Conservation (phyloP, 768 basidiomycete species). For the Hygrocybe punicea region DNA sequence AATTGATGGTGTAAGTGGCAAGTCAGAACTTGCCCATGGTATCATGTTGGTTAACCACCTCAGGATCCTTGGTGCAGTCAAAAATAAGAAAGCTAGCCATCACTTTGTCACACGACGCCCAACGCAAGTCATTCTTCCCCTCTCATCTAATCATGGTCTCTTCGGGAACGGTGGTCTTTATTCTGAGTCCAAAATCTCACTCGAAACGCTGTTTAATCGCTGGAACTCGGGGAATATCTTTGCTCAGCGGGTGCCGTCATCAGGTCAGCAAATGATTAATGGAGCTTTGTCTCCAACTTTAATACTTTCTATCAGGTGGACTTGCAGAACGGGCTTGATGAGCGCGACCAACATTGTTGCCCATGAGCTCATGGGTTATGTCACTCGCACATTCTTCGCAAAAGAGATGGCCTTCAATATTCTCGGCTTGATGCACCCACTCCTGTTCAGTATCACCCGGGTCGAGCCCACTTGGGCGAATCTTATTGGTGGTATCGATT, state of each 20-base stretch:
- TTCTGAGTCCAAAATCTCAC: conserved; percentile 95
- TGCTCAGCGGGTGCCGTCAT: conserved; percentile 98
- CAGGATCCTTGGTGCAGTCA: conserved; percentile 94
- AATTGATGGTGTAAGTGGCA: conserved; percentile 95
- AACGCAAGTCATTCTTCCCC: conserved; percentile 95
- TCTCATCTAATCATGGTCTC: conserved; percentile 96
- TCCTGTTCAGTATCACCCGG: conserved; percentile 98
- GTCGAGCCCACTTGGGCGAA: conserved; percentile 99
- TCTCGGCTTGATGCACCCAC: conserved; percentile 97
- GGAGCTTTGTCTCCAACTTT: background rate
- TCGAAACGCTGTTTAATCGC: conserved; percentile 97
- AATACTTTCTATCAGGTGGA: conserved; percentile 61
- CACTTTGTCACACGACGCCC: conserved; percentile 96
- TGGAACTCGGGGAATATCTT: conserved; percentile 96
- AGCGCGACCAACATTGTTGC: conserved; percentile 91
- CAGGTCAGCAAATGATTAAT: conserved; percentile 54
- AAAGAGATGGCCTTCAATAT: conserved; percentile 99
- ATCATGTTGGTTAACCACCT: conserved; percentile 98
- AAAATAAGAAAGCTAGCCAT: conserved; percentile 95
- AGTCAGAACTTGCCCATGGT: conserved; percentile 95
- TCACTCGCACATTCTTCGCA: conserved; percentile 96
- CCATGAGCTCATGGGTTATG: conserved; percentile 86
- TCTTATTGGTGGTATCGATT: conserved; percentile 97
- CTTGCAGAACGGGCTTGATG: conserved; percentile 97
- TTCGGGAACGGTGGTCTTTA: conserved; percentile 98